phyloP scores from a whole-genome alignment of 164 flowering plant genomes.

The Protea cynaroides region DNA sequence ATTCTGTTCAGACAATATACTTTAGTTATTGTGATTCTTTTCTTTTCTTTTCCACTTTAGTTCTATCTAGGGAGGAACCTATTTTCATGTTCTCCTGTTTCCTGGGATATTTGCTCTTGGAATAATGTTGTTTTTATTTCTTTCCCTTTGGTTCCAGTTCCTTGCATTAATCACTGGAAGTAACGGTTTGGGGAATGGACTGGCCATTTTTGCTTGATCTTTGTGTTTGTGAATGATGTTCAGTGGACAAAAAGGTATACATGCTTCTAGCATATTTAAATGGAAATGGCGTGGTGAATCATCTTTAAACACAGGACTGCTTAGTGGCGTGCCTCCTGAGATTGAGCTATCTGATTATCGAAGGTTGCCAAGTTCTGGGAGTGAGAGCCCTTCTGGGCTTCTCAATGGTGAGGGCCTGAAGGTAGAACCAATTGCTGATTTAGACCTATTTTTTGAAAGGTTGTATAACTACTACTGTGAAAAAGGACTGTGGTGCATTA shows the following conservation, averaged over 20 bases:
- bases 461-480: constrained; percentile 89
- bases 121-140: not conserved
- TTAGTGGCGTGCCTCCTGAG: constrained; percentile 64
- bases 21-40: not conserved
- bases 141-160: constrained; percentile 8
- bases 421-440: constrained; percentile 73
- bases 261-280: constrained; percentile 47
- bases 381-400: constrained; percentile 98
- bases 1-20: not conserved
- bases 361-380: constrained; percentile 69
- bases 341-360: constrained; percentile 81
- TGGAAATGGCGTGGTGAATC: constrained; percentile 55
- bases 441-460: constrained; percentile 94
- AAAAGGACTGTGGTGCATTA: constrained; percentile 96
- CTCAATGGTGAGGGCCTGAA: constrained; percentile 79
- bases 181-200: constrained; percentile 53
- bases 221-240: constrained; percentile 63
- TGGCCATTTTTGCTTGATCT: constrained; percentile 33
- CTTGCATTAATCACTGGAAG: constrained; percentile 3
- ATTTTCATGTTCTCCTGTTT: not conserved
- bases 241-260: constrained; percentile 45
- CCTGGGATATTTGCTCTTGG: not conserved
- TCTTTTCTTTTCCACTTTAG: not conserved
- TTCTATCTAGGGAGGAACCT: not conserved
- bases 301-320: constrained; percentile 49